Percentiles rank a stretch among this genome's conserved stretches.
phyloP scores from a whole-genome alignment of 805 yeast species.

The Ogataea polymorpha region DNA sequence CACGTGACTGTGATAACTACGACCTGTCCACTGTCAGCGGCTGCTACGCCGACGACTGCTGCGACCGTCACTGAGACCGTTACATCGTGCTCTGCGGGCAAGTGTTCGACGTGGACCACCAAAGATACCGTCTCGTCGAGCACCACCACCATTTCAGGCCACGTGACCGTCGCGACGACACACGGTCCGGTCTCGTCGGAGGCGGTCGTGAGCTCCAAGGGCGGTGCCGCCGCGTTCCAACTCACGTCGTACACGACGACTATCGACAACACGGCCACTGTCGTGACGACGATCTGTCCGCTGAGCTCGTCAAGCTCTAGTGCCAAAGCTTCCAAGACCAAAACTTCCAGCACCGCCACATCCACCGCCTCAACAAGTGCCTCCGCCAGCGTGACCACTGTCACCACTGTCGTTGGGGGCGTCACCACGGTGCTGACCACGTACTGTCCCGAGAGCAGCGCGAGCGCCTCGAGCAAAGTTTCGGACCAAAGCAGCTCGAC shows the following conservation, averaged over 20 bases:
- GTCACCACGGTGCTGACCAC: conserved; percentile 20
- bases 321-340: neutral
- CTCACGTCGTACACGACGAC: conserved; percentile 18
- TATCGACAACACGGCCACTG: conserved; percentile 12
- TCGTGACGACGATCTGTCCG: conserved; percentile 19
- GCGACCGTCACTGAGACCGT: conserved; percentile 13
- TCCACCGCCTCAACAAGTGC: conserved; percentile 2
- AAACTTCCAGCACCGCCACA: too few species aligned
- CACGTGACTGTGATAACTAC: conserved; percentile 22
- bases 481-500: neutral
- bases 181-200: conserved; percentile 18
- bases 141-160: conserved; percentile 24
- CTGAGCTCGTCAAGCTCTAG: conserved; percentile 9
- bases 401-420: conserved; percentile 13
- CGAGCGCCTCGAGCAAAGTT: conserved; percentile 2
- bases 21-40: conserved; percentile 11
- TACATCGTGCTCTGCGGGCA: conserved; percentile 22
- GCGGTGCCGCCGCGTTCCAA: conserved; percentile 10
- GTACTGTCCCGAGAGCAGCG: conserved; percentile 16
- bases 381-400: conserved; percentile 9
- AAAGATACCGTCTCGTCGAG: conserved; percentile 24
- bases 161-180: conserved; percentile 19
- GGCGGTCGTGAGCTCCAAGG: conserved; percentile 14
- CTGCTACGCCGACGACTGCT: conserved; percentile 6
- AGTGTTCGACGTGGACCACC: conserved; percentile 16